Conservation (phyloP, 2,329 filamentous ascomycete species). For the Nannizziopsis barbatae region DNA sequence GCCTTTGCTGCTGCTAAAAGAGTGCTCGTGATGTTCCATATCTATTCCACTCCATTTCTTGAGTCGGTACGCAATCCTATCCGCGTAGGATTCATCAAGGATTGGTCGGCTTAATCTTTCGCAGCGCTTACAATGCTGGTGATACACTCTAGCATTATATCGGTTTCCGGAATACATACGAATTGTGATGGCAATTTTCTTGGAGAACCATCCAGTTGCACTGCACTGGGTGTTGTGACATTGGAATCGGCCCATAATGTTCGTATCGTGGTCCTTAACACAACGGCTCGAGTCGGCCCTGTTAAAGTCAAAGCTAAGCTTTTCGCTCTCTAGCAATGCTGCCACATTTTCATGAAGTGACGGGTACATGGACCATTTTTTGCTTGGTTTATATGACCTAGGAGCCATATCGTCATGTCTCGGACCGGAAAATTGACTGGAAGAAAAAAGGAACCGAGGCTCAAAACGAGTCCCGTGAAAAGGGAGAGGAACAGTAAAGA, state of each 20-base stretch:
- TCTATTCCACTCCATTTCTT: slow-evolving; percentile 33
- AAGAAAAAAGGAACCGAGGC: no score
- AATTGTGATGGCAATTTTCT: slow-evolving; percentile 34
- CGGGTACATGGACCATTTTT: slow-evolving; percentile 27
- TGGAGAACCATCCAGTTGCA: slow-evolving; percentile 31
- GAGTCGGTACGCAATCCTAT: slow-evolving; percentile 35
- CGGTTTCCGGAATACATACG: slow-evolving; percentile 27
- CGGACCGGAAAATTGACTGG: no score
- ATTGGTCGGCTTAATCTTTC: slow-evolving; percentile 25
- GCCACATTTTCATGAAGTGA: slow-evolving; percentile 25
- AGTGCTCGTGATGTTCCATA: slow-evolving; percentile 17
- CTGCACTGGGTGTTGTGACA: slow-evolving; percentile 28
- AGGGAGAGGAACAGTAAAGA: no score
- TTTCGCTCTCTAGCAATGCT: slow-evolving; percentile 22
- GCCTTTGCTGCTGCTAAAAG: slow-evolving; percentile 16
- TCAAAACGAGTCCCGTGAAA: no score
- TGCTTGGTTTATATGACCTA: no score
- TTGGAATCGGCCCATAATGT: slow-evolving; percentile 34
- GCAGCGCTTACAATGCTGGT: slow-evolving; percentile 33
- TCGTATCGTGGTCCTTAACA: slow-evolving; percentile 29
- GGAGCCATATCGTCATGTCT: no score
- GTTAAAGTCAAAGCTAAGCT: slow-evolving; percentile 27
- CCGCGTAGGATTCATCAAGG: slow-evolving; percentile 32
- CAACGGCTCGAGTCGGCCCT: slow-evolving; percentile 19
- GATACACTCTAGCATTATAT: slow-evolving; percentile 39